phyloP scores from a whole-genome alignment of 1,284 basidiomycete species.

The Heliocybe sulcata region DNA sequence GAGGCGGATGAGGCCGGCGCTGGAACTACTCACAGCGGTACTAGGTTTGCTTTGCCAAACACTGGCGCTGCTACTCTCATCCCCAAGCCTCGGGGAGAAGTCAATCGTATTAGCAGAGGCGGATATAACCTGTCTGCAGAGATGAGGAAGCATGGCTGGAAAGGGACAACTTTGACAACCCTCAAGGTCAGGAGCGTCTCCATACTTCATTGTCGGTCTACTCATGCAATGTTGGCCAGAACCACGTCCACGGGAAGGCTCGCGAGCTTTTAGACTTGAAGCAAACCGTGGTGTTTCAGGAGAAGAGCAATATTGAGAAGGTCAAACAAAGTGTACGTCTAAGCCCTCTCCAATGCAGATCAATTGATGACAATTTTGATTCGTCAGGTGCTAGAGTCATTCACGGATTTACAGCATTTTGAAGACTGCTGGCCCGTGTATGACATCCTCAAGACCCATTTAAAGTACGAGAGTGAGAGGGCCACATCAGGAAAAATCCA shows the following conservation, averaged over 20 bases:
- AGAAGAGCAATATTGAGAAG: neutral
- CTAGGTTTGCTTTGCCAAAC: neutral
- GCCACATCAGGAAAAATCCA: neutral
- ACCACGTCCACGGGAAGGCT: neutral
- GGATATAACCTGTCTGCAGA: neutral
- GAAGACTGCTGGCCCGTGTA: neutral
- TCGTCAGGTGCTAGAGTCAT: neutral
- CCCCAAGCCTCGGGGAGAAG: neutral
- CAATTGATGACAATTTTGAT: neutral
- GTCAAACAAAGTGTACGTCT: neutral
- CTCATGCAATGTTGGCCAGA: too few relatives aligned
- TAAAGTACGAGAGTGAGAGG: constrained; percentile 5
- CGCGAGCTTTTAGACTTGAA: neutral
- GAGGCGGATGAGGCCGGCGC: too few relatives aligned
- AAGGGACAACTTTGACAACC: neutral
- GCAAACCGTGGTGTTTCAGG: neutral
- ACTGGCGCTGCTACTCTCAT: too few relatives aligned
- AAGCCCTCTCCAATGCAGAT: neutral
- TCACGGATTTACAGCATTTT: neutral
- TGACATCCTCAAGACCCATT: neutral
- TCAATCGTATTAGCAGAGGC: neutral
- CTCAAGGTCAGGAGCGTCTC: neutral
- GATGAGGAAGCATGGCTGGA: neutral
- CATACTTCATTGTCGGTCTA: neutral
- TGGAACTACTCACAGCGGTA: neutral